phyloP scores from a whole-genome alignment of 257 asterid species.

The Mentha longifolia region DNA sequence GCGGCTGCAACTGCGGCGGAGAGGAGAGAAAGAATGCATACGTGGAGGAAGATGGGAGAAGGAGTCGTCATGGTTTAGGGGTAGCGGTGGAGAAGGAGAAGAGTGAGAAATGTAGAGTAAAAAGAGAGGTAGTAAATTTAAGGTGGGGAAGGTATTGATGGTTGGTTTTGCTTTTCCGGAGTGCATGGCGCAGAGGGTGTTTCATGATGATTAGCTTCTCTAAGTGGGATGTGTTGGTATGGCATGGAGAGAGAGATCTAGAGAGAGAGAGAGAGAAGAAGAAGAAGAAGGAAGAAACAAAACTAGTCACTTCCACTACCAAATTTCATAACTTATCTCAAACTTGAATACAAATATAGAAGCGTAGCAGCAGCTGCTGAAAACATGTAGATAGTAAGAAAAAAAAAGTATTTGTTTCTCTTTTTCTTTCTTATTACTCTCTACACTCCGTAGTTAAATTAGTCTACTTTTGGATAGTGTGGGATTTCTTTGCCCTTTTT shows the following conservation, averaged over 20 bases:
- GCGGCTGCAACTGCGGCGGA: slow-evolving; percentile 28
- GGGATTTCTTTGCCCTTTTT: slow-evolving; percentile 45
- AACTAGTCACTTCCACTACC: neutral
- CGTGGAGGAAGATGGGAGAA: slow-evolving; percentile 22
- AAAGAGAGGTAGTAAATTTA: slow-evolving; percentile 53
- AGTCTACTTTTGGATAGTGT: slow-evolving; percentile 39
- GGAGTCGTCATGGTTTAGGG: slow-evolving; percentile 51
- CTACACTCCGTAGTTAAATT: neutral
- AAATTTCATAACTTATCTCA: neutral
- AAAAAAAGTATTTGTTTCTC: neutral
- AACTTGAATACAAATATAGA: neutral
- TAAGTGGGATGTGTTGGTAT: slow-evolving; percentile 57
- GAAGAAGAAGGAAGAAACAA: too few species aligned
- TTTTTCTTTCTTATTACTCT: neutral
- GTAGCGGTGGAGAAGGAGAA: slow-evolving; percentile 14
- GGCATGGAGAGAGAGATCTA: slow-evolving; percentile 41
- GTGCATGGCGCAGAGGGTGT: slow-evolving; percentile 59
- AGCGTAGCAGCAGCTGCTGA: neutral
- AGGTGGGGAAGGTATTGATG: slow-evolving; percentile 60
- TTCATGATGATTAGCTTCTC: slow-evolving; percentile 69
- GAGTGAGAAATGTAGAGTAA: slow-evolving; percentile 39
- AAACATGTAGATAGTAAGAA: too few species aligned
- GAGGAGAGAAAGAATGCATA: slow-evolving; percentile 2
- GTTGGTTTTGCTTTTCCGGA: slow-evolving; percentile 68
- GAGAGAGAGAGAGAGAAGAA: neutral